These are phyloP conservation scores for Nemania sp. DNA, from an alignment of 2,329 filamentous ascomycete species.

Conservation along the genomic window DNA sequence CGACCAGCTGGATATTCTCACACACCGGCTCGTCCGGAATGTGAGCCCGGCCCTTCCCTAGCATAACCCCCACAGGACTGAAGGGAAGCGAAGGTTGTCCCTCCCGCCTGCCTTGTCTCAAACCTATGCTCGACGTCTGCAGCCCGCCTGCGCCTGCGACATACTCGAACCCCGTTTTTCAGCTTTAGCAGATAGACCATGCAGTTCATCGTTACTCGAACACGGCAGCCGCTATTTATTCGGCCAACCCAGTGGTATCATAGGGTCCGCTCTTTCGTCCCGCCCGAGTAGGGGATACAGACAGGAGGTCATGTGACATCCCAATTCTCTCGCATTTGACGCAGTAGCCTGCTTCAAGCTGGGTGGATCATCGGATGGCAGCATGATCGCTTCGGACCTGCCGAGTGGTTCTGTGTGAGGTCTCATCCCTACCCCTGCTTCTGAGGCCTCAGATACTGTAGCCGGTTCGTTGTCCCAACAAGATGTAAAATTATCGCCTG, in stretches of 20 bases:
- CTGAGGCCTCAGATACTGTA: neutral
- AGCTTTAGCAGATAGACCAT: neutral
- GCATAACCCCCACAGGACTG: neutral
- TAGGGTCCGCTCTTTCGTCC: slow-evolving; percentile 40
- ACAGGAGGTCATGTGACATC: slow-evolving; percentile 44
- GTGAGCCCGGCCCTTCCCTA: neutral
- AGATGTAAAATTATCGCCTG: neutral
- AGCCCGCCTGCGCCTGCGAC: slow-evolving; percentile 5
- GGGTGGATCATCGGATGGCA: neutral
- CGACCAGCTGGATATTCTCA: slow-evolving; percentile 3
- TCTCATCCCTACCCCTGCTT: neutral
- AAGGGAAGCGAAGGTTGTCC: slow-evolving; percentile 1
- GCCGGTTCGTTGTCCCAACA: neutral
- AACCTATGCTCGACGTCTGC: slow-evolving; percentile 24
- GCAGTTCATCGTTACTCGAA: neutral
- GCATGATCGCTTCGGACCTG: neutral
- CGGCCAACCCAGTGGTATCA: slow-evolving; percentile 35
- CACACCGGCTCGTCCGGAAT: slow-evolving; percentile 15
- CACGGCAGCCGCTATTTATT: slow-evolving; percentile 25
- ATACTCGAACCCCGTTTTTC: neutral
- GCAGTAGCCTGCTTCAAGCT: neutral
- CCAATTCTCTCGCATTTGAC: neutral
- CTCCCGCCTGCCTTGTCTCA: slow-evolving; percentile 15
- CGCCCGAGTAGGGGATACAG: slow-evolving; percentile 52
- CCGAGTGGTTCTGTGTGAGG: neutral